Base-by-base conservation (phyloP, 345 rosid species). In the Syzygium aqueum region DNA sequence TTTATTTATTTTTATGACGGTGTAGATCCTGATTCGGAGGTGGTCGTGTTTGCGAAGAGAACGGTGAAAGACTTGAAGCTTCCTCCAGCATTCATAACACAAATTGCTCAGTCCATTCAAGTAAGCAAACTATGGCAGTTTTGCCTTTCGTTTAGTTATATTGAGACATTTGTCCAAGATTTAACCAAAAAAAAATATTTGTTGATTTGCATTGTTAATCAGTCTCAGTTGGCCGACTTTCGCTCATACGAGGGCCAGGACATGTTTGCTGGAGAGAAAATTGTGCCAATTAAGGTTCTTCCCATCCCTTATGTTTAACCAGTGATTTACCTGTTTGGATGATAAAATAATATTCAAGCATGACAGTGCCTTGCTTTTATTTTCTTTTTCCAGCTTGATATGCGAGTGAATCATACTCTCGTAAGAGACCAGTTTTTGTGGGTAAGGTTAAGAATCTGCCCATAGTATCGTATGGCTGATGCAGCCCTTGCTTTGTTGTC, bases 41-140 rank as follows among this genome's bases (percentile, higher is more conserved):
- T 95, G 37, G 94, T 93, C 77, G 90, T 95, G 50, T 97, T 97
- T 90, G 96, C 99, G 0, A 97, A 94, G 91, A 93, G 97, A 77
- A 97, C 99, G 37, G 99, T 94, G 33, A 97, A 94, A 90, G 99
- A 97, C 89, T 93, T 97, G 94, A 95, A 96, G 93, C 96, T 96
- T 84, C 98, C 99, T 40, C 94, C 94, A 67, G 94, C 95, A 43
- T 97, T 96, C 87, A 88, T 92, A 53, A 93, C 94, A 67, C 99
- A 95, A 90, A 95, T 97, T 80, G 94, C 94, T 65, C 99, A 96
- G 87, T 97, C 99, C 88, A 95, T 97, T 91, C 99, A 97, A 95
- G 99, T 96, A 85, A 14, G 84, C 12, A 78, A 88, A 37, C 25
- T 59, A 78, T 84, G 40, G 73, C n/a, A 40, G 78, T 21, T 40